Evolutionary conservation across 768 basidiomycete species (phyloP).

Genomic region (Hysterangium stoloniferum): DNA sequence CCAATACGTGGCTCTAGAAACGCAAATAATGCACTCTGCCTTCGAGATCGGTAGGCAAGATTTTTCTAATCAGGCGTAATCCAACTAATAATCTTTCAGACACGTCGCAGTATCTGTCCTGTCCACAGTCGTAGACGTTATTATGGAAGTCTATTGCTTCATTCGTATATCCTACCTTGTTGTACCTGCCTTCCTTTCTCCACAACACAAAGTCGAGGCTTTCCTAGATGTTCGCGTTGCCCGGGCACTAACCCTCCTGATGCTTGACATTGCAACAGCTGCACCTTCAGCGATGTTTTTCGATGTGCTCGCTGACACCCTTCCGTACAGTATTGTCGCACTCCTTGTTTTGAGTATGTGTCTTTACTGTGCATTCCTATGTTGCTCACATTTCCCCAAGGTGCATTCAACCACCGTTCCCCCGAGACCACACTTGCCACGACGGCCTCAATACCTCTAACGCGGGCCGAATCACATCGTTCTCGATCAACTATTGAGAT

Average conservation of each 20-base stretch:
- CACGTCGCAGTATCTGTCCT: constrained; percentile 32
- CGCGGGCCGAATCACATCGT: constrained; percentile 2
- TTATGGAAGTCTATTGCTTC: constrained; percentile 32
- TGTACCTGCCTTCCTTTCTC: constrained; percentile 18
- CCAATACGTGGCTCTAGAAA: no score
- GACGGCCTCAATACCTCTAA: constrained; percentile 6
- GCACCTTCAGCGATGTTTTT: constrained; percentile 29
- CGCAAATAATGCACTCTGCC: constrained; percentile 10
- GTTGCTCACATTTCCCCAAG: constrained; percentile 12
- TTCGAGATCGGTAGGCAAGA: constrained; percentile 15
- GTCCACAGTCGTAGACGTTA: constrained; percentile 27
- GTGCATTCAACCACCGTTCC: constrained; percentile 15
- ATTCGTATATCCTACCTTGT: constrained; percentile 27
- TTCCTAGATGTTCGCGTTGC: constrained; percentile 26
- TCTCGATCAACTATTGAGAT: constrained; percentile 10
- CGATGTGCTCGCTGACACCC: constrained; percentile 31
- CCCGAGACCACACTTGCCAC: neutral
- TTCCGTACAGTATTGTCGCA: constrained; percentile 36
- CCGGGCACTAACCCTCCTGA: constrained; percentile 32
- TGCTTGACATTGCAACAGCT: constrained; percentile 35
- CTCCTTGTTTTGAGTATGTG: constrained; percentile 33
- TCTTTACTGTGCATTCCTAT: constrained; percentile 1
- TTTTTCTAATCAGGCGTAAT: neutral
- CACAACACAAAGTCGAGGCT: constrained; percentile 15
- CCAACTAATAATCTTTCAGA: constrained; percentile 20